Conservation (phyloP, 2,329 filamentous ascomycete species). For the Fusarium pseudoanthophilum region DNA sequence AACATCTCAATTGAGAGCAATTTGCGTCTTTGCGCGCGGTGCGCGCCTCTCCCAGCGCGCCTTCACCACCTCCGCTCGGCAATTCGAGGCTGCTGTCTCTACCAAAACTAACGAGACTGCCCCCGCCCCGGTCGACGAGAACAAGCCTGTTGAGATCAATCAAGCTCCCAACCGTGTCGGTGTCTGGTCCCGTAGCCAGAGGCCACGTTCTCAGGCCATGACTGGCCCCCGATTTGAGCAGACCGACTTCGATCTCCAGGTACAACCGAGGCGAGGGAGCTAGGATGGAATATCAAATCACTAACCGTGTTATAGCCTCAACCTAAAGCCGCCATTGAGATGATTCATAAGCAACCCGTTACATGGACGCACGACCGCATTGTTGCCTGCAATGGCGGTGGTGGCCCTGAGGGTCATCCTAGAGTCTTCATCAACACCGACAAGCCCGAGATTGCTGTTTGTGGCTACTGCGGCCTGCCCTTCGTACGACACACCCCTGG, state of each 20-base stretch:
- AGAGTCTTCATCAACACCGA: slow-evolving; percentile 97
- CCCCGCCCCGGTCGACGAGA: slow-evolving; percentile 57
- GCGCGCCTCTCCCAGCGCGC: slow-evolving; percentile 57
- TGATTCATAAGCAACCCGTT: slow-evolving; percentile 96
- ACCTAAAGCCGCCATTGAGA: slow-evolving; percentile 88
- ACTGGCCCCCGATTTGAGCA: slow-evolving; percentile 95
- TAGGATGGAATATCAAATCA: slow-evolving; percentile 10
- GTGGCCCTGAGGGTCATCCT: slow-evolving; percentile 89
- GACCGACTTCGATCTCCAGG: slow-evolving; percentile 92
- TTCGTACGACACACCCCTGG: slow-evolving; percentile 73
- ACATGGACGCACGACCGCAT: slow-evolving; percentile 85
- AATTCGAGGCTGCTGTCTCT: slow-evolving; percentile 57
- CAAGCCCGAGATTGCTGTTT: slow-evolving; percentile 91
- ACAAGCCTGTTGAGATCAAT: slow-evolving; percentile 60
- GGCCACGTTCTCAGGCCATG: slow-evolving; percentile 85
- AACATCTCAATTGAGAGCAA: slow-evolving; percentile 59
- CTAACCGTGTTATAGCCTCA: slow-evolving; percentile 72
- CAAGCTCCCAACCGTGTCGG: slow-evolving; percentile 89
- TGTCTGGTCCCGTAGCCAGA: slow-evolving; percentile 89
- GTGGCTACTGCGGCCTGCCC: slow-evolving; percentile 92
- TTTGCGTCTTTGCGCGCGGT: slow-evolving; percentile 57
- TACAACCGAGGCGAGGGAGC: slow-evolving; percentile 55
- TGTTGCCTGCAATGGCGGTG: slow-evolving; percentile 91
- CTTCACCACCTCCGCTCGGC: slow-evolving; percentile 61
- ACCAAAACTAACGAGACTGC: slow-evolving; percentile 54